These are phyloP conservation scores for Lactarius sp. DNA, from an alignment of 768 basidiomycete species.

Conservation along the genomic window DNA sequence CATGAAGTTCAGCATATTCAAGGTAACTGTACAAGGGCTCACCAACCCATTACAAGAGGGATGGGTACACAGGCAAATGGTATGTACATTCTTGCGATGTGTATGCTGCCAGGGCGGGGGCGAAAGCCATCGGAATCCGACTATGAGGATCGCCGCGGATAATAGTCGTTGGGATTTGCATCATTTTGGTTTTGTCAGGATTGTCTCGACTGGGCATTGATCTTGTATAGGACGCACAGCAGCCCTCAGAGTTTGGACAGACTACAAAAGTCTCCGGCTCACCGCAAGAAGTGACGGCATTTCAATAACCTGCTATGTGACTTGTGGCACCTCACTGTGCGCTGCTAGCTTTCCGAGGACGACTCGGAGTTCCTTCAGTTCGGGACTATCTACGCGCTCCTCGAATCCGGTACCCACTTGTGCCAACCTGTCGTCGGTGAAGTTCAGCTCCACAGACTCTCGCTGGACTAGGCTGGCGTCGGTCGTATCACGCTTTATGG, in stretches of 20 bases:
- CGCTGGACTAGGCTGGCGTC: slow-evolving; percentile 11
- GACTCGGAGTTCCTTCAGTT: slow-evolving; percentile 25
- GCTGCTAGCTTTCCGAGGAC: slow-evolving; percentile 25
- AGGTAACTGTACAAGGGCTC: slow-evolving; percentile 21
- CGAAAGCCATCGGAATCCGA: slow-evolving; percentile 24
- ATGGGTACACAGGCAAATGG: not conserved
- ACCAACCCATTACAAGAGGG: not conserved
- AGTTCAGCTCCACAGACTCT: slow-evolving; percentile 20
- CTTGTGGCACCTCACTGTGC: not conserved
- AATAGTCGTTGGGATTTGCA: slow-evolving; percentile 18
- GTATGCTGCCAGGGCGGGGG: slow-evolving; percentile 17
- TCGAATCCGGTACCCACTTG: slow-evolving; percentile 21
- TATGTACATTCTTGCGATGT: slow-evolving; percentile 28
- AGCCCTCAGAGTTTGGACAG: not conserved
- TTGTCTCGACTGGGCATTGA: slow-evolving; percentile 21
- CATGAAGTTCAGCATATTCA: slow-evolving; percentile 33
- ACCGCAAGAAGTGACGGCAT: slow-evolving; percentile 15
- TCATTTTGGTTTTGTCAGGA: slow-evolving; percentile 16
- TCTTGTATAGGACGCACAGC: slow-evolving; percentile 13
- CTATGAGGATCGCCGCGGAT: slow-evolving; percentile 34
- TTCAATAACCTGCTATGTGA: slow-evolving; percentile 20
- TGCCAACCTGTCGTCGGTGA: slow-evolving; percentile 22
- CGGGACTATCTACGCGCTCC: slow-evolving; percentile 20
- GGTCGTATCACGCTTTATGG: slow-evolving; percentile 9
- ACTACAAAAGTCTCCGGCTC: not conserved